These are phyloP conservation scores for Oryza longistaminata DNA, from an alignment of 176 grass and related monocot genomes.

Conservation along the genomic window DNA sequence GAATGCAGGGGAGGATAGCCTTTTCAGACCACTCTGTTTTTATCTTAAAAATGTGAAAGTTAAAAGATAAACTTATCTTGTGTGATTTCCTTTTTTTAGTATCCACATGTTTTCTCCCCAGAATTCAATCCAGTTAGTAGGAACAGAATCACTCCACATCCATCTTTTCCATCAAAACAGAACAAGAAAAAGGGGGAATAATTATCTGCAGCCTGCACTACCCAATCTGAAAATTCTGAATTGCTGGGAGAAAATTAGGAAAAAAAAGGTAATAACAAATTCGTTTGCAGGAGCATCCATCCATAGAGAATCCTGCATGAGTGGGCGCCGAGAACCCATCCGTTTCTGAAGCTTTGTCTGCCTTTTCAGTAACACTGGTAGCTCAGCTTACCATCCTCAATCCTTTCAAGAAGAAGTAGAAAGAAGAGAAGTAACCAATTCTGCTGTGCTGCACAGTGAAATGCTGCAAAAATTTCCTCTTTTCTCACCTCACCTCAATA, in stretches of 20 bases:
- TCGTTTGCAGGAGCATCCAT: neutral
- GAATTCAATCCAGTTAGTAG: neutral
- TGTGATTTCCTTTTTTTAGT: neutral
- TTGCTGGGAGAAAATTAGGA: neutral
- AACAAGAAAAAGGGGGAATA: neutral
- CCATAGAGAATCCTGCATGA: conserved; percentile 1
- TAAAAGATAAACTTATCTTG: too few relatives aligned
- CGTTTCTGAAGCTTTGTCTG: neutral
- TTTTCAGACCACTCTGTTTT: neutral
- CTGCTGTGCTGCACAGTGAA: neutral
- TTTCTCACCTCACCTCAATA: neutral
- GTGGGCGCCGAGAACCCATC: neutral
- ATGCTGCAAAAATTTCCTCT: neutral
- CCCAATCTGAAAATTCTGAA: neutral
- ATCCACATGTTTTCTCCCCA: neutral
- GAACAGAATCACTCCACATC: neutral
- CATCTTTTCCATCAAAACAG: neutral
- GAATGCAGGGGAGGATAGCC: too few relatives aligned
- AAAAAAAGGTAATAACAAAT: neutral
- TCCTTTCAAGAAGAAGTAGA: neutral
- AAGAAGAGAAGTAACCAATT: neutral
- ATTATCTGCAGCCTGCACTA: neutral
- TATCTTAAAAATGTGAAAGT: too few relatives aligned
- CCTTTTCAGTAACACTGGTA: neutral
- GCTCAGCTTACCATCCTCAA: neutral